Base-by-base conservation (phyloP, 352 stramenopile species). In the Pythium angustatum region DNA sequence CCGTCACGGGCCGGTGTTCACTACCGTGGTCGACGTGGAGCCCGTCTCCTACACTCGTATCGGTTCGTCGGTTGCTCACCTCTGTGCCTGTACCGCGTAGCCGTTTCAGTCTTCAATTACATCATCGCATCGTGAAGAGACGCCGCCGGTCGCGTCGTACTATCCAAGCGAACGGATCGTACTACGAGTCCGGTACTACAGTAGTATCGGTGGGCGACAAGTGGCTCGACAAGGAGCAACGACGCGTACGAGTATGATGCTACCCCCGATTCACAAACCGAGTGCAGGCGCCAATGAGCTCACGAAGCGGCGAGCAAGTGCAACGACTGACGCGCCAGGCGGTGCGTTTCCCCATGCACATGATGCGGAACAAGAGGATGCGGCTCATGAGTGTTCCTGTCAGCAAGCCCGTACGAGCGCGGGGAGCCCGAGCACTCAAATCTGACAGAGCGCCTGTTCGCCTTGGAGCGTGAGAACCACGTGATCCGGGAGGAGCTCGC, bases 391-490 rank as follows among this genome's bases (percentile, higher is more conserved):
- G n/a, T n/a, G n/a, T n/a, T n/a, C n/a, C n/a, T n/a, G n/a, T n/a
- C n/a, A 62, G 55, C 27, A n/a, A 62, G 31, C 21, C 41, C 14
- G 1, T 19, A 27, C 15, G 55, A 62, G 26, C 55, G 55, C 11
- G 21, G 44, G 10, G 55, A 62, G 45, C 7, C 26, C 17, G 55
- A 62, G 5, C 36, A 49, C 19, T 24, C 30, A 22, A 30, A 52
- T 36, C 34, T 71, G 1, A 65, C 47, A 3, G 76, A 87, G n/a
- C 72, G 77, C 6, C 56, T 93, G 19, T 41, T 76, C 19, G 33
- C 58, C 17, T 65, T 93, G 12, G 84, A 93, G 68, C 66, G 72
- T 4, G 81, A 93, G 47, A 88, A 89, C 53, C 70, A 83, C 28
- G 59, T 57, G 33, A 78, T 89, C 28, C 81, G 80, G 2, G 65